Percentiles rank a stretch among this genome's conserved stretches.
These are phyloP conservation scores for Ogataea nakhonphanomensis DNA, from an alignment of 805 yeast genomes.

Conservation along the genomic window DNA sequence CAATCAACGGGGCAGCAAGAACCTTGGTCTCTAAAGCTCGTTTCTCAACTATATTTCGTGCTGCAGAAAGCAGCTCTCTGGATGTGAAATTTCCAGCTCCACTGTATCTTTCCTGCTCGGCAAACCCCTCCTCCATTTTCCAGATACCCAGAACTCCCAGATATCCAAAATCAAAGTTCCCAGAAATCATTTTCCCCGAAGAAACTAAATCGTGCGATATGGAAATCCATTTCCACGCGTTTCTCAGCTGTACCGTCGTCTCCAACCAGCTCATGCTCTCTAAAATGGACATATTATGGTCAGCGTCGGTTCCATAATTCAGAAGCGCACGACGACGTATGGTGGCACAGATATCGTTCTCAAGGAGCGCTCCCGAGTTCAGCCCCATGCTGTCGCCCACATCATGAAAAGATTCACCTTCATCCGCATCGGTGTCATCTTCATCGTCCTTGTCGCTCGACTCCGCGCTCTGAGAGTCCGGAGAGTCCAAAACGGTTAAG, in stretches of 20 bases:
- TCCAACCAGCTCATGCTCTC: conserved; percentile 49
- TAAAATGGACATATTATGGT: conserved; percentile 55
- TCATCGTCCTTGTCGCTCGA: conserved; percentile 32
- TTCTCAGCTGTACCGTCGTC: conserved; percentile 56
- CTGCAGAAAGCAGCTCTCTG: conserved; percentile 45
- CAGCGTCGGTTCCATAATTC: conserved; percentile 72
- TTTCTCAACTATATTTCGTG: conserved; percentile 45
- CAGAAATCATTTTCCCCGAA: conserved; percentile 64
- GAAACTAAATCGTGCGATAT: conserved; percentile 64
- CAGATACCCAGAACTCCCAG: conserved; percentile 89
- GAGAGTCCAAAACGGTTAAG: background rate
- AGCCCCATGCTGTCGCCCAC: conserved; percentile 20
- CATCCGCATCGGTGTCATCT: conserved; percentile 13
- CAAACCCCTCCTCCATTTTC: conserved; percentile 63
- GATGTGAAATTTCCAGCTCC: conserved; percentile 33
- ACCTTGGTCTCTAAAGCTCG: conserved; percentile 43
- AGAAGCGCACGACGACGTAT: conserved; percentile 68
- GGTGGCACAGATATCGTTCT: conserved; percentile 68
- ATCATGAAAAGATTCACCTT: conserved; percentile 26
- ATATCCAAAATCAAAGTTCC: conserved; percentile 74
- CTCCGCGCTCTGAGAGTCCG: conserved; percentile 5
- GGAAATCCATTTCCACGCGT: conserved; percentile 90
- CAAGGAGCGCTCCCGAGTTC: conserved; percentile 38
- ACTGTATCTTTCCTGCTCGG: conserved; percentile 46
- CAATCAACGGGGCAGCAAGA: conserved; percentile 40